phyloP scores from a whole-genome alignment of 495 filamentous ascomycete genomes.

The Delitschia confertaspora region DNA sequence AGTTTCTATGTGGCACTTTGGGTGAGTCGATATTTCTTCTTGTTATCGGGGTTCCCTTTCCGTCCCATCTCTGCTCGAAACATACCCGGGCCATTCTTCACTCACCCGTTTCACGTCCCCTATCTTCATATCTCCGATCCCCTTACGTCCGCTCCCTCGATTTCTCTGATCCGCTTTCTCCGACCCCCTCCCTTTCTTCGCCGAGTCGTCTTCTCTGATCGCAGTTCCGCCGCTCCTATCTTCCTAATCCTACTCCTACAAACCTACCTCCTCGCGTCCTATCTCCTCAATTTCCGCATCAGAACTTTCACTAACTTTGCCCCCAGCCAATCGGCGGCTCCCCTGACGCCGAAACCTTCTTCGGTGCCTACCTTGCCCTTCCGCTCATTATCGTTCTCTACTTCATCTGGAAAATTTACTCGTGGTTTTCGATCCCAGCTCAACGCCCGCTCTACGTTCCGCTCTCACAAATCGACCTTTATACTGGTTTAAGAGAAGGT shows the following conservation, averaged over 20 bases:
- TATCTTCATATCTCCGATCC: too few relatives aligned
- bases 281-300: too few relatives aligned
- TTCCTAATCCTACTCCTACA: neutral
- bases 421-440: slow-evolving; percentile 2
- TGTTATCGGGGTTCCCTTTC: too few relatives aligned
- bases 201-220: too few relatives aligned
- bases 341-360: slow-evolving; percentile 26
- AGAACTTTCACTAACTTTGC: neutral
- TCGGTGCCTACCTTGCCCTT: slow-evolving; percentile 26
- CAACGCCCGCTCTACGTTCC: slow-evolving; percentile 15
- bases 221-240: neutral
- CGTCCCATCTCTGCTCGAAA: too few relatives aligned
- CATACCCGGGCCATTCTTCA: too few relatives aligned
- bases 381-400: slow-evolving; percentile 26
- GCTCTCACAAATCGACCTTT: slow-evolving; percentile 27
- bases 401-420: slow-evolving; percentile 25
- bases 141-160: neutral
- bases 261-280: neutral
- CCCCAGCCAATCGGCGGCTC: slow-evolving; percentile 22
- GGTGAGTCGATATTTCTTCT: too few relatives aligned
- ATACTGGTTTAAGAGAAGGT: slow-evolving; percentile 25
- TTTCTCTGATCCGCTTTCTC: too few relatives aligned
- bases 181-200: too few relatives aligned
- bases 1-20: slow-evolving; percentile 24
- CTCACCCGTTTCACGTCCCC: too few relatives aligned